Conservation (phyloP, 371 early-diverging fungal genomes). For the Chytridium lagenaria region DNA sequence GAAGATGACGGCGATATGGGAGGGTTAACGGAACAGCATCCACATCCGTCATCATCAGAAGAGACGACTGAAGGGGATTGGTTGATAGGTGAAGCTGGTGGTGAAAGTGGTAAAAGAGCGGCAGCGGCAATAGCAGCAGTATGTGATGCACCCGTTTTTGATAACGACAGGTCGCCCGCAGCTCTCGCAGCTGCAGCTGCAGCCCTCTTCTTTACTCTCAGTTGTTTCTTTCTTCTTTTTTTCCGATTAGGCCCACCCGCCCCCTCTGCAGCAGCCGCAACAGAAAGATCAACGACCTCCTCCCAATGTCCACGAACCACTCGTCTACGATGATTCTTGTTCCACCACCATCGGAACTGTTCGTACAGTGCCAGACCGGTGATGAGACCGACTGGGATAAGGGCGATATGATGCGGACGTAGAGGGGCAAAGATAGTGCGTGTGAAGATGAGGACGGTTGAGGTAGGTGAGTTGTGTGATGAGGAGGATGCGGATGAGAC, state of each 20-base stretch:
- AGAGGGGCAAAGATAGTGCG: background rate
- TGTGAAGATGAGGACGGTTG: background rate
- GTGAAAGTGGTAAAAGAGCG: background rate
- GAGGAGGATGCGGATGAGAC: no score
- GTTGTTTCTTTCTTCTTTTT: background rate
- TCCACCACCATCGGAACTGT: conserved; percentile 41
- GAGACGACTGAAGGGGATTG: background rate
- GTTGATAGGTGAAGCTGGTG: conserved; percentile 3
- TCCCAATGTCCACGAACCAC: conserved; percentile 35
- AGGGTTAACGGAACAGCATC: background rate
- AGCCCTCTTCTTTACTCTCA: background rate
- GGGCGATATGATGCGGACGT: background rate
- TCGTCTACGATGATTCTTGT: conserved; percentile 25
- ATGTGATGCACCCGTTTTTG: background rate
- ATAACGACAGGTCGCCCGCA: background rate
- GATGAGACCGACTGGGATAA: conserved; percentile 19
- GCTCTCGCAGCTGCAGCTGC: background rate
- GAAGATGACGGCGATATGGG: background rate
- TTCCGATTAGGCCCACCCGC: background rate
- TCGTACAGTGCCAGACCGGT: conserved; percentile 31
- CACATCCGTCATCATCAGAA: background rate
- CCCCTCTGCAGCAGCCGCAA: background rate
- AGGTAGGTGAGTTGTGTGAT: no score
- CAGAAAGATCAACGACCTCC: background rate
- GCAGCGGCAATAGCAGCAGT: background rate